Conservation (phyloP, 2,329 filamentous ascomycete species). For the Decorospora gaudefroyi region DNA sequence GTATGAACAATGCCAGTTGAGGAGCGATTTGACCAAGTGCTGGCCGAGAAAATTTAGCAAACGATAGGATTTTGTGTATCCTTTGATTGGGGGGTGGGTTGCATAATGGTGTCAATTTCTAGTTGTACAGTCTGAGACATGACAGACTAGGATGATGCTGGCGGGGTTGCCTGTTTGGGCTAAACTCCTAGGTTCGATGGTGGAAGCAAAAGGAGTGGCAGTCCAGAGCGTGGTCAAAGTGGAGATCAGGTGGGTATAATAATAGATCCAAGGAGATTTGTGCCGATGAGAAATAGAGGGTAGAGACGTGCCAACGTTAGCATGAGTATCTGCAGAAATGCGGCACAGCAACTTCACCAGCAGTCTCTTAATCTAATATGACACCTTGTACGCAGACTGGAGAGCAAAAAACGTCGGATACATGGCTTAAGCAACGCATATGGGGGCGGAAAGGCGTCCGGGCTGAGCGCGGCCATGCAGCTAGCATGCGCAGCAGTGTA, state of each 20-base stretch:
- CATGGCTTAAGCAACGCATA: conserved; percentile 23
- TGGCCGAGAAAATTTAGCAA: conserved; percentile 7
- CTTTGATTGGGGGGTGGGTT: conserved; percentile 21
- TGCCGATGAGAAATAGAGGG: no score
- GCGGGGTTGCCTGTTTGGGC: conserved; percentile 20
- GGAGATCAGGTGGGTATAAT: conserved; percentile 8
- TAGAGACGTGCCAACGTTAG: no score
- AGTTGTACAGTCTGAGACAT: conserved; percentile 27
- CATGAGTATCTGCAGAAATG: neutral
- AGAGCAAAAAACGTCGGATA: conserved; percentile 16
- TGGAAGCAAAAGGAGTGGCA: conserved; percentile 17
- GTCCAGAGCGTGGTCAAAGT: no score
- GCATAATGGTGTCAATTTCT: conserved; percentile 23
- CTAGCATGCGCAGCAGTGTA: neutral
- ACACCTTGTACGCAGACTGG: conserved; percentile 9
- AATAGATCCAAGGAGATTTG: conserved; percentile 5
- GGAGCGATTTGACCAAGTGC: conserved; percentile 10
- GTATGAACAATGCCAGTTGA: neutral
- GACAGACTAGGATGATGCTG: conserved; percentile 25
- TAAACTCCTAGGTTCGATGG: conserved; percentile 18
- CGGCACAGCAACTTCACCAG: conserved; percentile 11
- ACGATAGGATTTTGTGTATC: conserved; percentile 21
- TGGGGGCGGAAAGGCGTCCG: conserved; percentile 17
- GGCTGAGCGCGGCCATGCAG: conserved; percentile 14
- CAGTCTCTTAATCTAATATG: conserved; percentile 8